Percentiles rank a stretch among this genome's conserved stretches.
Evolutionary conservation across 2,329 filamentous ascomycete genomes (phyloP).

Genomic region (Nemania diffusa): DNA sequence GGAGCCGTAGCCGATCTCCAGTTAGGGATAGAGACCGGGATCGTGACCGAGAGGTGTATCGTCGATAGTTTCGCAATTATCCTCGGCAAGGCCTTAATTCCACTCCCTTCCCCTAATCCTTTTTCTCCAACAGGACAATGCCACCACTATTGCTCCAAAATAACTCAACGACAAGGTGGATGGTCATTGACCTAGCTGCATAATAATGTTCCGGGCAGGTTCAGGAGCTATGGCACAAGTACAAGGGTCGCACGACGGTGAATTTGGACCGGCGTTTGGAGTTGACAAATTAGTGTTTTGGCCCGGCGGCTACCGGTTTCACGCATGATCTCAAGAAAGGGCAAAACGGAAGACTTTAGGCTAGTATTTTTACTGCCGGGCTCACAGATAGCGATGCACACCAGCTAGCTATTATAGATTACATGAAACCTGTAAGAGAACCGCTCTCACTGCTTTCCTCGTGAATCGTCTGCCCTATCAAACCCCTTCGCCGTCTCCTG

Average conservation of each 20-base stretch:
- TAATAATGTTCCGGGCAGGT: conserved; percentile 13
- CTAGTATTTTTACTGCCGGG: conserved; percentile 1
- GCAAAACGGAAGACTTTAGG: neutral
- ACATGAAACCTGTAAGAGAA: conserved; percentile 35
- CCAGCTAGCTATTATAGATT: conserved; percentile 7
- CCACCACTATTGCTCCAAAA: neutral
- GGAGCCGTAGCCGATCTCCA: conserved; percentile 60
- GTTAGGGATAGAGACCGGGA: conserved; percentile 39
- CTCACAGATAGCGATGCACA: conserved; percentile 9
- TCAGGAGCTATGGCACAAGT: conserved; percentile 2
- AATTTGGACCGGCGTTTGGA: conserved; percentile 28
- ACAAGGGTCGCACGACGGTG: conserved; percentile 18
- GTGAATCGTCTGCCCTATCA: conserved; percentile 74
- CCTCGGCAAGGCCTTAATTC: conserved; percentile 16
- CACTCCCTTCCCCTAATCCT: neutral
- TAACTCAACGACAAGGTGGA: conserved; percentile 1
- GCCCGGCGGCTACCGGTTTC: conserved; percentile 8
- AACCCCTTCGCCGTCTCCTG: conserved; percentile 57
- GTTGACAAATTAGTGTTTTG: conserved; percentile 9
- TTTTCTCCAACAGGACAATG: neutral
- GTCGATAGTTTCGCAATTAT: conserved; percentile 54
- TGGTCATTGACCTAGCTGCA: conserved; percentile 23
- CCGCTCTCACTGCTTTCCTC: conserved; percentile 75
- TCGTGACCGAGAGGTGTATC: conserved; percentile 61
- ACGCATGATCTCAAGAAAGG: neutral